These are phyloP conservation scores for Ascochyta rabiei DNA, from an alignment of 2,329 filamentous ascomycete species.

Conservation along the genomic window DNA sequence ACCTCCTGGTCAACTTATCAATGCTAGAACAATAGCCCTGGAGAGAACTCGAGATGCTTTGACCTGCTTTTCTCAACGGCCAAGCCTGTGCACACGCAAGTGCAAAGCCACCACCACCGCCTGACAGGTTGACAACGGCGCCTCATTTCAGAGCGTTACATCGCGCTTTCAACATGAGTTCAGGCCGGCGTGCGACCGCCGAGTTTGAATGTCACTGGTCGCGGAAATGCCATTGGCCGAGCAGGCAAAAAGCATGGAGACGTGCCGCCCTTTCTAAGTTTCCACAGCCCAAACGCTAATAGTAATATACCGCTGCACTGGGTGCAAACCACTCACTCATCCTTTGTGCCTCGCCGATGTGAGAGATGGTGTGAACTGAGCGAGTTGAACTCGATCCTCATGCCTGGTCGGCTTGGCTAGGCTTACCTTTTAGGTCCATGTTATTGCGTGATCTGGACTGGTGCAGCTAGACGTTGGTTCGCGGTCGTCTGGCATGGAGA, in stretches of 20 bases:
- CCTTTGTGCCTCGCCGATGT: conserved; percentile 17
- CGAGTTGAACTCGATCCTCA: not conserved
- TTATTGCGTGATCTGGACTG: conserved; percentile 3
- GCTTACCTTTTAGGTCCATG: not conserved
- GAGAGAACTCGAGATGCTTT: not conserved
- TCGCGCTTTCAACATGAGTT: conserved; percentile 17
- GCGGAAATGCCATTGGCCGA: conserved; percentile 19
- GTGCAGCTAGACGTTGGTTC: conserved; percentile 12
- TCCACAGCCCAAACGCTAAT: conserved; percentile 9
- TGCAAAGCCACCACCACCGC: conserved; percentile 14
- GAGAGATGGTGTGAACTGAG: not conserved
- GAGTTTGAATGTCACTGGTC: conserved; percentile 2
- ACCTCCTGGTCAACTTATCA: conserved; percentile 7
- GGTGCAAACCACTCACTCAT: conserved; percentile 7
- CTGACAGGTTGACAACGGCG: conserved; percentile 23
- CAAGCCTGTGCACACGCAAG: conserved; percentile 14
- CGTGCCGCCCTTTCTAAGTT: conserved; percentile 5
- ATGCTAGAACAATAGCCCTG: conserved; percentile 1
- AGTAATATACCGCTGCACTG: conserved; percentile 16
- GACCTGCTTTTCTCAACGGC: conserved; percentile 13
- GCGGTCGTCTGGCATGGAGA: conserved; percentile 8
- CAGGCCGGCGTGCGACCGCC: conserved; percentile 12
- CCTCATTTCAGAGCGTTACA: conserved; percentile 29
- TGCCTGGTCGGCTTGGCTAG: conserved; percentile 1
- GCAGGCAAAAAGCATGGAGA: conserved; percentile 17